Conservation (phyloP, 768 basidiomycete genomes). For the Tephrocybe sp. region DNA sequence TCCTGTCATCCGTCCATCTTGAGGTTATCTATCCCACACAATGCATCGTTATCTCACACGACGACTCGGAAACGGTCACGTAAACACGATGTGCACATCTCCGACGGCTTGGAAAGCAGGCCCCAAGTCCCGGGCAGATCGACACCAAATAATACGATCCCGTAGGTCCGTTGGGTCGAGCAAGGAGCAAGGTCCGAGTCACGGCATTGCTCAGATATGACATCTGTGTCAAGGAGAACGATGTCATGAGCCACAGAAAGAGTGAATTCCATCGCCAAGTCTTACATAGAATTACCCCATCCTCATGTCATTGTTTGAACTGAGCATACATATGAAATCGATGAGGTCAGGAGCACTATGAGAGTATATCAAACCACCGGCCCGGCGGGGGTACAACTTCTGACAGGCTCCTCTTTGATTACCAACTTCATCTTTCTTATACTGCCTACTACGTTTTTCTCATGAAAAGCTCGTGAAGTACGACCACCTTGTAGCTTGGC, state of each 20-base stretch:
- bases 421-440: no score
- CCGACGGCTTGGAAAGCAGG: background rate
- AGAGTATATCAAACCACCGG: no score
- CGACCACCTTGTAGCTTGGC: no score
- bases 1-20: background rate
- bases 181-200: background rate
- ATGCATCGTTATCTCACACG: background rate
- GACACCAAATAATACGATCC: background rate
- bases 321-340: no score
- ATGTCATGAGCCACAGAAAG: background rate
- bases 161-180: no score
- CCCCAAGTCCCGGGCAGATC: background rate
- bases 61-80: no score
- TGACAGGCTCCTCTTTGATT: no score
- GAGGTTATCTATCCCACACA: background rate
- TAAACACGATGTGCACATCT: background rate
- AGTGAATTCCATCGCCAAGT: background rate
- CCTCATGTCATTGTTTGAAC: no score
- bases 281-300: background rate
- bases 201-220: background rate
- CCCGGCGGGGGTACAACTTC: no score
- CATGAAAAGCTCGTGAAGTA: no score
- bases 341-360: no score
- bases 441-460: no score
- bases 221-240: background rate